Conservation (phyloP, 495 filamentous ascomycete genomes). For the Tuber magnatum region DNA sequence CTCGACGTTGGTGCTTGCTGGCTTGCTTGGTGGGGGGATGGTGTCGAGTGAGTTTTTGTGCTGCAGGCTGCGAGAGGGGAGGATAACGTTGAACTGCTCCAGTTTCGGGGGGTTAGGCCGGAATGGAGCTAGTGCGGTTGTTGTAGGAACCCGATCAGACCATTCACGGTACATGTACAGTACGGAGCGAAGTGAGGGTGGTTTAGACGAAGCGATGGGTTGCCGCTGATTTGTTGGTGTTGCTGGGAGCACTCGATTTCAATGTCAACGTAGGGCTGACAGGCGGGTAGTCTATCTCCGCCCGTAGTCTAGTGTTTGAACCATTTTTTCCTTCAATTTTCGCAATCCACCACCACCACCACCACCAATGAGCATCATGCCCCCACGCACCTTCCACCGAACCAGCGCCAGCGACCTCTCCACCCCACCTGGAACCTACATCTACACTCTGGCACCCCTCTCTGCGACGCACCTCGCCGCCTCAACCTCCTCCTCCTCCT, state of each 20-base stretch:
- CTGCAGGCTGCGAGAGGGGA: background rate
- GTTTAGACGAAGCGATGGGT: background rate
- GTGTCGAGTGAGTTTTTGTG: conserved; percentile 1
- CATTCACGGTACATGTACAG: background rate
- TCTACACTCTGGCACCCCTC: conserved; percentile 48
- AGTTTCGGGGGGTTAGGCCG: background rate
- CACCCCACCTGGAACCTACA: conserved; percentile 45
- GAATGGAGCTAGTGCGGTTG: background rate
- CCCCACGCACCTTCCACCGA: background rate
- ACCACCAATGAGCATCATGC: background rate
- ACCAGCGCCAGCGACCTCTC: conserved; percentile 40
- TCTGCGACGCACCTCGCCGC: conserved; percentile 49
- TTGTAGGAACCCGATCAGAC: background rate
- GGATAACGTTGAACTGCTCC: no score
- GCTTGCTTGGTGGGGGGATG: background rate
- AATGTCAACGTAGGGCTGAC: background rate
- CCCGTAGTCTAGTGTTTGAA: background rate
- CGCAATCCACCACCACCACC: background rate
- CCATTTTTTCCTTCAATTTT: background rate
- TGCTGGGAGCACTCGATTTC: background rate
- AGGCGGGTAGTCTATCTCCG: background rate
- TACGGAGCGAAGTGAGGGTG: no score
- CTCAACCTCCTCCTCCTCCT: conserved; percentile 48
- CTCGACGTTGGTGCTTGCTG: background rate
- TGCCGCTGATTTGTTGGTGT: background rate